A percentile compares a stretch with the other conserved stretches of the same genome.
Conservation (phyloP, 139 green algal genomes). For the Micromonas commoda region DNA sequence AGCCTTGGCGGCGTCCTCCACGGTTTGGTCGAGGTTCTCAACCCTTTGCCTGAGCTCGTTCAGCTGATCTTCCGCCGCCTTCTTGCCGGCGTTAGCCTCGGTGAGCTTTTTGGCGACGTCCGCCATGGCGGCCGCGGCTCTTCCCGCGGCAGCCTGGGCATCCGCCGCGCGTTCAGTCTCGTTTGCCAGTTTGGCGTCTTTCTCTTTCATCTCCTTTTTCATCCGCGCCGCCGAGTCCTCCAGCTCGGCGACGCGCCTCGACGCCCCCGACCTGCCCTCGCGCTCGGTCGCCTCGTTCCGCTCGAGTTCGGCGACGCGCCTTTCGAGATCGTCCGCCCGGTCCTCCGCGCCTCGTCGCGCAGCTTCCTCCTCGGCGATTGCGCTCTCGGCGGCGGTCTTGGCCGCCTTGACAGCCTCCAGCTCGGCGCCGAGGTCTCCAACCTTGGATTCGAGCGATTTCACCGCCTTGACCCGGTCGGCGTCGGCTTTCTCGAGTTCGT, state of each 20-base stretch:
- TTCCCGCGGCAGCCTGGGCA: too few species aligned
- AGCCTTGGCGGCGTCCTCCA: neutral
- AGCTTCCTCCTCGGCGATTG: neutral
- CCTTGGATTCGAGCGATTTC: too few species aligned
- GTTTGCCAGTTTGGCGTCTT: neutral
- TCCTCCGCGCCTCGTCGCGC: too few species aligned
- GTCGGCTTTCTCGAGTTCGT: too few species aligned
- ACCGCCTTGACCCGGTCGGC: too few species aligned
- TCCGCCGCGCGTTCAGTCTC: too few species aligned
- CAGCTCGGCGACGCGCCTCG: neutral
- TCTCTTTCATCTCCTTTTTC: neutral
- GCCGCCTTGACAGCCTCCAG: neutral
- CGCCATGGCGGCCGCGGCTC: too few species aligned
- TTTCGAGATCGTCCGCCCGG: neutral
- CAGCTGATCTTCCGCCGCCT: neutral
- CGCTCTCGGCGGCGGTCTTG: neutral
- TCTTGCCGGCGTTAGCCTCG: too few species aligned
- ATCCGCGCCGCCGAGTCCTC: neutral
- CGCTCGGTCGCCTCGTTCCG: neutral
- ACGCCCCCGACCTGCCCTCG: neutral
- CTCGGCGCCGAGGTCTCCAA: too few species aligned
- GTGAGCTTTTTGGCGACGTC: too few species aligned
- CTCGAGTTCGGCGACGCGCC: neutral
- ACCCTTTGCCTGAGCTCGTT: neutral
- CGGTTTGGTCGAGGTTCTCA: neutral